Conservation (phyloP, 1,284 basidiomycete genomes). For the Melampsora americana region DNA sequence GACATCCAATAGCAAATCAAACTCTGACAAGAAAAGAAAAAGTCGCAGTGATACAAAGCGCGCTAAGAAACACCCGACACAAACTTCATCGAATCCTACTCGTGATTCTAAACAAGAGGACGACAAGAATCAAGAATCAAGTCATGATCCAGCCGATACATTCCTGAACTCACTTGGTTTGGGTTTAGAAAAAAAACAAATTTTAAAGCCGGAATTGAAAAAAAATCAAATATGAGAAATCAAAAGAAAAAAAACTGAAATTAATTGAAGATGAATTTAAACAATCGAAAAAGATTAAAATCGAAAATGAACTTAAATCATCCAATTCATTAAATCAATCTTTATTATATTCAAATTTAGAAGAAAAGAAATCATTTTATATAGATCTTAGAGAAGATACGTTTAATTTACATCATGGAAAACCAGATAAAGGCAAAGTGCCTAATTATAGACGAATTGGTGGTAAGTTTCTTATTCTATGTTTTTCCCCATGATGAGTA, state of each 20-base stretch:
- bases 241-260: neutral
- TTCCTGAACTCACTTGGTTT: neutral
- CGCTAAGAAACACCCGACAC: neutral
- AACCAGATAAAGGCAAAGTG: slow-evolving; percentile 25
- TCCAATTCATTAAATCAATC: neutral
- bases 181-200: neutral
- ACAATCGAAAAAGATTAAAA: neutral
- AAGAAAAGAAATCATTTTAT: slow-evolving; percentile 18
- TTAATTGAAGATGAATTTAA: neutral
- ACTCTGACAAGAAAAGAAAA: neutral
- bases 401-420: slow-evolving; percentile 34
- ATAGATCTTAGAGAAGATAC: slow-evolving; percentile 32
- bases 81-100: neutral
- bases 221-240: neutral
- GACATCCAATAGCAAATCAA: neutral
- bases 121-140: neutral
- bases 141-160: neutral
- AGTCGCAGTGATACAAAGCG: neutral
- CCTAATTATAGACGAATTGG: slow-evolving; percentile 32
- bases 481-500: neutral
- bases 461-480: neutral
- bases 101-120: neutral
- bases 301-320: neutral
- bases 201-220: neutral
- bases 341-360: neutral